Conservation (phyloP, 257 asterid genomes). For the Salvia hispanica region DNA sequence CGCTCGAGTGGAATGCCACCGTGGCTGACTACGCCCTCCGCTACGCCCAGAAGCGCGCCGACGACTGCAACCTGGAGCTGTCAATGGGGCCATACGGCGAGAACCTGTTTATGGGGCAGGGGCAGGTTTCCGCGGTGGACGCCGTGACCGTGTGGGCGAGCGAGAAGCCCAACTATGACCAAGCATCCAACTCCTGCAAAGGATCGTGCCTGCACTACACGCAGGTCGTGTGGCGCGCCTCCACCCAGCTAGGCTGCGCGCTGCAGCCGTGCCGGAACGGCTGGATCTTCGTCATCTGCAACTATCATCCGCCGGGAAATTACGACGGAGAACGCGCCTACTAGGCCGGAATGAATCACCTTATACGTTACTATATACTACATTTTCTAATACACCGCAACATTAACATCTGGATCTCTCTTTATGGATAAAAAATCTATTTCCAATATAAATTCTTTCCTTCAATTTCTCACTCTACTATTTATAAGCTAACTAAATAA, state of each 20-base stretch:
- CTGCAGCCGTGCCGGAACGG: constrained; percentile 44
- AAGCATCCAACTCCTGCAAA: constrained; percentile 33
- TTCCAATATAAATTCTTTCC: too few relatives aligned
- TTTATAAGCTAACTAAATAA: too few relatives aligned
- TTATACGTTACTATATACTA: too few relatives aligned
- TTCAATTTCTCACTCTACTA: too few relatives aligned
- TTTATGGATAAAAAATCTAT: too few relatives aligned
- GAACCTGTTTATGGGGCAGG: constrained; percentile 44
- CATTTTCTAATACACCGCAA: too few relatives aligned
- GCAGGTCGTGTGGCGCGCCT: constrained; percentile 55
- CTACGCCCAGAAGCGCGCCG: constrained; percentile 32
- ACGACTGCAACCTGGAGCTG: constrained; percentile 36
- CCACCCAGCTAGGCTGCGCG: constrained; percentile 49
- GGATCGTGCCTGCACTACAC: constrained; percentile 58
- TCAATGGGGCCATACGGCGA: constrained; percentile 54
- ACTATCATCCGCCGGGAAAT: constrained; percentile 59
- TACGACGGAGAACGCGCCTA: constrained; percentile 46
- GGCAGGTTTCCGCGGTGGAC: constrained; percentile 27
- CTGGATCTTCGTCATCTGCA: constrained; percentile 43
- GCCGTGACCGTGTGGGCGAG: constrained; percentile 44
- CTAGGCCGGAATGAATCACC: not conserved
- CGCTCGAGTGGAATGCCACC: constrained; percentile 39
- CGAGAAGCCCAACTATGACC: constrained; percentile 37
- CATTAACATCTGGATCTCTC: too few relatives aligned
- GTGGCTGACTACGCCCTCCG: constrained; percentile 39